Base-by-base conservation (phyloP, 768 basidiomycete genomes). In the Candolleomyces eurysporus region DNA sequence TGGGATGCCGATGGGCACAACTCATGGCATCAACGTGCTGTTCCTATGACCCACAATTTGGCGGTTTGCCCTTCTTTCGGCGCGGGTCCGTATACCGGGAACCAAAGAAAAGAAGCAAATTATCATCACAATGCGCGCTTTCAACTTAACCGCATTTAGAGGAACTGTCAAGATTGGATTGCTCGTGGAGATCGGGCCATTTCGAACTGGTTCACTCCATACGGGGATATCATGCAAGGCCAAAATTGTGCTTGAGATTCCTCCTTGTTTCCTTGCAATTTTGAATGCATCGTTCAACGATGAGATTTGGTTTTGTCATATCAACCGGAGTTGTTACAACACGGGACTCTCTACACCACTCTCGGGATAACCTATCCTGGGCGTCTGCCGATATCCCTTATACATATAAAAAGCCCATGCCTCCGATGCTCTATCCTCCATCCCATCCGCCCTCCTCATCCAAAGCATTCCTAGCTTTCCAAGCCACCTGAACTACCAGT, bases 321-420 rank as follows among this genome's bases (percentile, higher is more conserved):
- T 73, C 72, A 73, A 75, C 74, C 72, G 71, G 68, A 72, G 58
- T 67, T 68, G 69, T 73, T 73, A 74, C 73, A 66, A 67, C 75
- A 76, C 72, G 74, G 71, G 75, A 74, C 72, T 71, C 69, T 55
- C 59, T 68, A 67, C 68, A 69, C 72, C 71, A 74, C 67, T 26
- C 22, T 49, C 48, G 48, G 48, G 13, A 49, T 21, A 49, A 17
- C 48, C 48, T 49, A 49, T 49, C 48, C n/a, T 14, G 58, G 62
- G n/a, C n/a, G 16, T 32, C 19, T 51, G 45, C 49, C 26, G 21
- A 36, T 51, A 10, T 58, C 66, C 66, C 61, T 66, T 61, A 42
- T 64, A 66, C 64, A 64, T 61, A 63, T 61, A 75, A 77, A 77
- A 80, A 76, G 72, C 65, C 69, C 58, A 42, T 16, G 32, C 32